Conservation (phyloP, 768 basidiomycete species). For the Tephrocybe sp. region DNA sequence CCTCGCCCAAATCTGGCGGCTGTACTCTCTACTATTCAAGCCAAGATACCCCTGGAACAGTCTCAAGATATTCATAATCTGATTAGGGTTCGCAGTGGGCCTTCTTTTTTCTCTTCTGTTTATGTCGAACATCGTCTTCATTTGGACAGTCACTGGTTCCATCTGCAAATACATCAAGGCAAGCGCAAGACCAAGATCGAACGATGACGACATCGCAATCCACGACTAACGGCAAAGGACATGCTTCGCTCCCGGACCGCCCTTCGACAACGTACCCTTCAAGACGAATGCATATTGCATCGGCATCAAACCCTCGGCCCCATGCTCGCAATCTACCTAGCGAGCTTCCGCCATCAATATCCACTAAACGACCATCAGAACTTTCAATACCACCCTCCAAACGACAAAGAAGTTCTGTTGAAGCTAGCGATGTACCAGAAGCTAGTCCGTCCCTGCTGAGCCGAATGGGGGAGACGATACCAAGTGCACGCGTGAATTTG, state of each 20-base stretch:
- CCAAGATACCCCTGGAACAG: slow-evolving; percentile 20
- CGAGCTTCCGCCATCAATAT: slow-evolving; percentile 4
- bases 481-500: slow-evolving; percentile 2
- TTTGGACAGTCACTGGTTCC: slow-evolving; percentile 42
- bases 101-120: slow-evolving; percentile 31
- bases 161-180: slow-evolving; percentile 10
- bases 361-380: slow-evolving; percentile 22
- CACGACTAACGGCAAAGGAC: slow-evolving; percentile 1
- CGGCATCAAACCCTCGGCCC: slow-evolving; percentile 8
- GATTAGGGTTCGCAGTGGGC: slow-evolving; percentile 57
- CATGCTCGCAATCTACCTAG: slow-evolving; percentile 2
- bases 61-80: slow-evolving; percentile 35
- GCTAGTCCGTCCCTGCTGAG: slow-evolving; percentile 40
- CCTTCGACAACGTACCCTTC: slow-evolving; percentile 8
- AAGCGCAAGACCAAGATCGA: slow-evolving; percentile 10
- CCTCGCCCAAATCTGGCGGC: slow-evolving; percentile 37
- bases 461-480: slow-evolving; percentile 28
- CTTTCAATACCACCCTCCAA: slow-evolving; percentile 31
- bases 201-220: slow-evolving; percentile 3
- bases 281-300: slow-evolving; percentile 13
- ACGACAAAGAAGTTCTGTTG: slow-evolving; percentile 24
- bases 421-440: slow-evolving; percentile 13
- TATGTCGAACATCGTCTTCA: slow-evolving; percentile 37
- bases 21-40: slow-evolving; percentile 29
- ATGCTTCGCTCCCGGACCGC: slow-evolving; percentile 7